Conservation (phyloP, 73 alveolate species). For the Stentor coeruleus region DNA sequence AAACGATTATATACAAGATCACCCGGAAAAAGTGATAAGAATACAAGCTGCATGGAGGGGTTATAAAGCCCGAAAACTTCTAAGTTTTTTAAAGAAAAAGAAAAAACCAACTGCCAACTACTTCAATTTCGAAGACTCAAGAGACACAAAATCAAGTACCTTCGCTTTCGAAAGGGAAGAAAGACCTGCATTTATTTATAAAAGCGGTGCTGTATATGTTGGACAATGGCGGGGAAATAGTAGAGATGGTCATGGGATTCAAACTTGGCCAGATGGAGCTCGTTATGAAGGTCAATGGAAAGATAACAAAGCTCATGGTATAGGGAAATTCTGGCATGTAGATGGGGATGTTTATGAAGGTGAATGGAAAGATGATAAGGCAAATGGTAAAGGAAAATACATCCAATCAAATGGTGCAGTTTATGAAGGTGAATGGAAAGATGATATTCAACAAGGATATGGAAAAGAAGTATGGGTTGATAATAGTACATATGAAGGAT, state of each 20-base stretch:
- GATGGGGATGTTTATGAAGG: constrained; percentile 79
- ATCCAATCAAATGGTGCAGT: constrained; percentile 55
- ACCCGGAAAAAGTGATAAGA: constrained; percentile 14
- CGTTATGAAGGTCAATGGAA: constrained; percentile 69
- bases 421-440: constrained; percentile 56
- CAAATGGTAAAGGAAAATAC: constrained; percentile 70
- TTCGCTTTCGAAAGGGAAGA: constrained; percentile 47
- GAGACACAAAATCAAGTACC: constrained; percentile 31
- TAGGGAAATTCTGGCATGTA: constrained; percentile 67
- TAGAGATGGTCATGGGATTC: constrained; percentile 81
- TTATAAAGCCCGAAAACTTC: neutral
- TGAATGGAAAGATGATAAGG: constrained; percentile 78
- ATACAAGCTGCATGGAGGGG: constrained; percentile 54
- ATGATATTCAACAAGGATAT: constrained; percentile 47
- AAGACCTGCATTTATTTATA: constrained; percentile 55
- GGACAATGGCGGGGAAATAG: constrained; percentile 87
- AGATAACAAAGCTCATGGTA: constrained; percentile 52
- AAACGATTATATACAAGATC: neutral
- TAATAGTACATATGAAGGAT: constrained; percentile 46
- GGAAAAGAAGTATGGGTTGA: constrained; percentile 50
- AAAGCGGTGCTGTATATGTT: constrained; percentile 68
- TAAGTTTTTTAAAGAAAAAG: neutral
- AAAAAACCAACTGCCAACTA: constrained; percentile 31
- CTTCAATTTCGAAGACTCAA: constrained; percentile 46
- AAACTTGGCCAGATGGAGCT: constrained; percentile 86